phyloP scores from a whole-genome alignment of 1,284 basidiomycete species.

The Boletus semigastroideus region DNA sequence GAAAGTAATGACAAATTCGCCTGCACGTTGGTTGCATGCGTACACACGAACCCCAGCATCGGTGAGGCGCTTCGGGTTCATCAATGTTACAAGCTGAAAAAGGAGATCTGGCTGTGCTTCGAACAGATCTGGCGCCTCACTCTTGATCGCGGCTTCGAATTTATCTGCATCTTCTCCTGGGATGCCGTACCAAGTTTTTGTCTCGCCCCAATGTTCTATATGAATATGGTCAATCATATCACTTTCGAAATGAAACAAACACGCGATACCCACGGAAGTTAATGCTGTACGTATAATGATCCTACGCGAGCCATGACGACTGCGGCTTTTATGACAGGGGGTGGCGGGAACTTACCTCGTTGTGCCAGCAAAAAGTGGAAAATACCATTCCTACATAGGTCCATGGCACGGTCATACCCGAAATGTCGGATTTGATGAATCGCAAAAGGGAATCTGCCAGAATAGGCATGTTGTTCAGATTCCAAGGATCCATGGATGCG shows the following conservation, averaged over 20 bases:
- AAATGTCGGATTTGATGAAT: constrained; percentile 98
- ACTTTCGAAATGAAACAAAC: constrained; percentile 15
- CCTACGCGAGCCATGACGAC: constrained; percentile 45
- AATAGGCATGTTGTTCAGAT: constrained; percentile 96
- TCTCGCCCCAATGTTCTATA: constrained; percentile 98
- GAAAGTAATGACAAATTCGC: constrained; percentile 97
- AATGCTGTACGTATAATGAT: constrained; percentile 97
- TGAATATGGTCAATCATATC: constrained; percentile 22
- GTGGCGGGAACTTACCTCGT: constrained; percentile 65
- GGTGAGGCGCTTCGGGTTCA: constrained; percentile 88
- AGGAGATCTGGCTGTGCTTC: constrained; percentile 96
- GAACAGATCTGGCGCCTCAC: constrained; percentile 97
- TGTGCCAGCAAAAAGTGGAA: constrained; percentile 99
- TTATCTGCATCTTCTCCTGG: constrained; percentile 93
- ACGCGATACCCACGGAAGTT: constrained; percentile 76
- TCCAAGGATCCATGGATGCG: constrained; percentile 94
- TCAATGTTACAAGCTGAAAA: constrained; percentile 96
- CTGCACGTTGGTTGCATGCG: constrained; percentile 94
- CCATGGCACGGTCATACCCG: constrained; percentile 99
- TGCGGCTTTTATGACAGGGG: constrained; percentile 18
- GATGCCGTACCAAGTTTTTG: constrained; percentile 99
- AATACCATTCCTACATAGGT: constrained; percentile 99
- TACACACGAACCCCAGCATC: constrained; percentile 93
- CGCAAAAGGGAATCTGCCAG: constrained; percentile 82
- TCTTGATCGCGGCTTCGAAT: constrained; percentile 95